Percentiles rank a stretch among this genome's conserved stretches.
Evolutionary conservation across 2,329 filamentous ascomycete genomes (phyloP).

Genomic region (Pseudocercospora ulei): DNA sequence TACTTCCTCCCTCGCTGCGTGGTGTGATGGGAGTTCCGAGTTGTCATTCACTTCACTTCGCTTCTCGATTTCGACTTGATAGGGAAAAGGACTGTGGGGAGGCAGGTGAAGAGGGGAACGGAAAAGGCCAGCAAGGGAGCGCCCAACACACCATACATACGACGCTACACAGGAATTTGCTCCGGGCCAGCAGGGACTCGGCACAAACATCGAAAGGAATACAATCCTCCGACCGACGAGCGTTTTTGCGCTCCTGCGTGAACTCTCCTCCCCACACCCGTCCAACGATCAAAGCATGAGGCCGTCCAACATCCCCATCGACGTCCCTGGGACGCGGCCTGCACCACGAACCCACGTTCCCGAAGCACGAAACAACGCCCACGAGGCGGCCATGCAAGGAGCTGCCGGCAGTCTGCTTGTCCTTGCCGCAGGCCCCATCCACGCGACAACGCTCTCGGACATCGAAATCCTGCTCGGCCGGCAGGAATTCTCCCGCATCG

Average conservation of each 20-base stretch:
- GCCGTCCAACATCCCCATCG: conserved; percentile 4
- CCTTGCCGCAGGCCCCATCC: conserved; percentile 12
- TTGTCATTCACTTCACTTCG: neutral
- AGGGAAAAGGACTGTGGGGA: too few relatives aligned
- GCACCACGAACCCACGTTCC: neutral
- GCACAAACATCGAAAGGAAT: conserved; percentile 8
- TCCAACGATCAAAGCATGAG: conserved; percentile 6
- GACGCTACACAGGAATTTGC: conserved; percentile 11
- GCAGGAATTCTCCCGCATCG: conserved; percentile 19
- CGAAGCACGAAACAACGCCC: neutral
- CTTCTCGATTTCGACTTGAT: too few relatives aligned
- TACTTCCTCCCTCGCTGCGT: neutral
- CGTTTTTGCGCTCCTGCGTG: conserved; percentile 15
- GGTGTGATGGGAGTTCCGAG: neutral
- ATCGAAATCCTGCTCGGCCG: conserved; percentile 21
- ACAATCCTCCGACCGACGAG: conserved; percentile 8
- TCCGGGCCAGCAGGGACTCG: neutral
- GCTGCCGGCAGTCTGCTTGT: conserved; percentile 19
- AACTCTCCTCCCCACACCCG: conserved; percentile 1
- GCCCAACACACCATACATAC: conserved; percentile 1
- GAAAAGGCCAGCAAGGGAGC: conserved; percentile 5
- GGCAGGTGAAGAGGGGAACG: too few relatives aligned
- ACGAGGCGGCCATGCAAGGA: neutral
- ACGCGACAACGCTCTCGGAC: conserved; percentile 13
- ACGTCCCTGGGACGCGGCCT: conserved; percentile 4